phyloP scores from a whole-genome alignment of 345 rosid genomes.

The Dovyalis caffra region DNA sequence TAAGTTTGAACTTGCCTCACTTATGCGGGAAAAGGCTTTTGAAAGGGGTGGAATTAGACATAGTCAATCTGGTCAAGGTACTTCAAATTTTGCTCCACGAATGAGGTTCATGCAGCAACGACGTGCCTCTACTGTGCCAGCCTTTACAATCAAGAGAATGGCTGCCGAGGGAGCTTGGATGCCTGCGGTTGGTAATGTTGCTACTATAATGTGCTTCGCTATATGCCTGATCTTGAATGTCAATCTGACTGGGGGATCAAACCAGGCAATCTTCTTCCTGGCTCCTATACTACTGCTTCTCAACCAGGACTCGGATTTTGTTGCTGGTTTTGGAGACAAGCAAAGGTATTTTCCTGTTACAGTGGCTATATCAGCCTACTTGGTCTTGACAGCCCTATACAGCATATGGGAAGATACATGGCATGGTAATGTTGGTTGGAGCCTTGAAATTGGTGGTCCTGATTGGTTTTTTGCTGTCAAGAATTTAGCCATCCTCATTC shows the following conservation, averaged over 20 bases:
- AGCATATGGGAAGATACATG: constrained; percentile 83
- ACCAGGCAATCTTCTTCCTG: constrained; percentile 89
- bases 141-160: constrained; percentile 86
- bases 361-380: constrained; percentile 65
- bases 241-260: constrained; percentile 84
- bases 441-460: constrained; percentile 83
- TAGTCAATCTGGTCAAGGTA: constrained; percentile 54
- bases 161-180: constrained; percentile 99
- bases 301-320: constrained; percentile 96
- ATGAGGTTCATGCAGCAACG: constrained; percentile 98
- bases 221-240: constrained; percentile 88
- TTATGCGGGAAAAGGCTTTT: constrained; percentile 75
- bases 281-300: constrained; percentile 94
- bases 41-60: constrained; percentile 72
- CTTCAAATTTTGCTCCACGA: constrained; percentile 57
- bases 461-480: constrained; percentile 93
- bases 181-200: constrained; percentile 96
- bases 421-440: constrained; percentile 93
- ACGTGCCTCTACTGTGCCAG: constrained; percentile 59
- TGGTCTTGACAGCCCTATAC: constrained; percentile 67
- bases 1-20: constrained; percentile 88
- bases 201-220: constrained; percentile 92
- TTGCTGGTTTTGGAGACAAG: constrained; percentile 95
- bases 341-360: constrained; percentile 97
- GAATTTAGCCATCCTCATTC: constrained; percentile 79